Conservation (phyloP, 352 stramenopile species). For the Phytophthora europaea region DNA sequence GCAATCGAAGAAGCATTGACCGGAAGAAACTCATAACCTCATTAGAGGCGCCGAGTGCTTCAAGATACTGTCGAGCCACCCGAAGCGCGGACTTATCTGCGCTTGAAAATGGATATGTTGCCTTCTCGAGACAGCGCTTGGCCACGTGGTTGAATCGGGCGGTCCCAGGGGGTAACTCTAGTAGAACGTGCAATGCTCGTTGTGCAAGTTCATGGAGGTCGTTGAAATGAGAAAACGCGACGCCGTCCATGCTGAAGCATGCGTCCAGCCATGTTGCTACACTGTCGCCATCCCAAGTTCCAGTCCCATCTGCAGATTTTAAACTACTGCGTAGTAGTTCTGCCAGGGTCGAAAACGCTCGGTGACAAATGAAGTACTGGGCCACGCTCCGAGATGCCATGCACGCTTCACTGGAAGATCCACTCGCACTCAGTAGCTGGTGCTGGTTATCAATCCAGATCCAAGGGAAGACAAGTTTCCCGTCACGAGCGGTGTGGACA, state of each 20-base stretch:
- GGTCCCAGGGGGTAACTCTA: conserved; percentile 34
- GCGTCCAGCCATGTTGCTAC: conserved; percentile 63
- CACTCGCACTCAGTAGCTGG: conserved; percentile 4
- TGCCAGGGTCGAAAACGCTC: conserved; percentile 38
- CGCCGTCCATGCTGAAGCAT: conserved; percentile 58
- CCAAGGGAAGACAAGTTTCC: conserved; percentile 42
- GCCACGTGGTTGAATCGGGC: conserved; percentile 28
- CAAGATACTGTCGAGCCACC: conserved; percentile 38
- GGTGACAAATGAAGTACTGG: conserved; percentile 41
- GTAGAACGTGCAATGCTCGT: conserved; percentile 37
- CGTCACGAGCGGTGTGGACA: conserved; percentile 46
- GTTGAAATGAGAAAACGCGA: conserved; percentile 46
- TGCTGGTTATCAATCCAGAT: conserved; percentile 60
- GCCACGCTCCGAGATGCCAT: conserved; percentile 25
- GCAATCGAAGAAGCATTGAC: conserved; percentile 37
- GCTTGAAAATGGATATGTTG: conserved; percentile 21
- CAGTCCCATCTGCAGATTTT: conserved; percentile 7
- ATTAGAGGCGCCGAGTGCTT: conserved; percentile 31
- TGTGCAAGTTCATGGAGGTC: conserved; percentile 58
- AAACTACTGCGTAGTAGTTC: conserved; percentile 38
- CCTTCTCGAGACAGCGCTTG: conserved; percentile 39
- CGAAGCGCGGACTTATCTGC: conserved; percentile 12
- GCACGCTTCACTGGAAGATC: conserved; percentile 14
- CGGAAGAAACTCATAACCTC: conserved; percentile 35
- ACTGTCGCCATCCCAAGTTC: conserved; percentile 27